Evolutionary conservation across 345 rosid species (phyloP).

Genomic region (Hypericum perforatum): DNA sequence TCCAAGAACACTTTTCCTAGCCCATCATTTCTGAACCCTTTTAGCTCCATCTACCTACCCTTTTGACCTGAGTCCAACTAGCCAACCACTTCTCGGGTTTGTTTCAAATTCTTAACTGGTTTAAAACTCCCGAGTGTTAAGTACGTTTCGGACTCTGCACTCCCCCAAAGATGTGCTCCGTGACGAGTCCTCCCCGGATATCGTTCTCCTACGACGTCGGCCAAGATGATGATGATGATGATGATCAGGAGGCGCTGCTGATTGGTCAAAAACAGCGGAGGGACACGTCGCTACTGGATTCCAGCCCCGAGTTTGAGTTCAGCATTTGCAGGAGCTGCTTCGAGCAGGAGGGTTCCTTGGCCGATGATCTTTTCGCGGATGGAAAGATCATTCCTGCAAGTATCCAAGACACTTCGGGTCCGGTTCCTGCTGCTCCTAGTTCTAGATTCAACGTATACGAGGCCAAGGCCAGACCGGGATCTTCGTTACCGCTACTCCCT

Average conservation of each 20-base stretch:
- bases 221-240: slow-evolving; percentile 26
- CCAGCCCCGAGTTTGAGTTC: slow-evolving; percentile 69
- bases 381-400: slow-evolving; percentile 64
- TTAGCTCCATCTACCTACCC: not conserved
- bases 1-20: slow-evolving; percentile 7
- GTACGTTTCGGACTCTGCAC: not conserved
- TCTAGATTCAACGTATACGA: slow-evolving; percentile 7
- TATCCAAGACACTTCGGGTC: slow-evolving; percentile 16
- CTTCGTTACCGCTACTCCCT: slow-evolving; percentile 22
- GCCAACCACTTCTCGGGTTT: slow-evolving; percentile 2
- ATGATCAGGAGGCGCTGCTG: not conserved
- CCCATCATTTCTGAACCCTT: slow-evolving; percentile 22
- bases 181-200: slow-evolving; percentile 38
- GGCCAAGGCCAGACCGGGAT: slow-evolving; percentile 24
- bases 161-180: slow-evolving; percentile 36
- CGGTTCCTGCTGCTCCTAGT: too few species aligned
- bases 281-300: slow-evolving; percentile 36
- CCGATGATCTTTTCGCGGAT: slow-evolving; percentile 65
- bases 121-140: not conserved
- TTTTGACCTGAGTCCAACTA: not conserved
- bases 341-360: slow-evolving; percentile 43
- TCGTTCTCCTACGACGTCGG: slow-evolving; percentile 49
- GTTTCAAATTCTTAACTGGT: not conserved
- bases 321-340: slow-evolving; percentile 28
- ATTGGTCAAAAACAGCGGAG: slow-evolving; percentile 21